Base-by-base conservation (phyloP, 352 stramenopile species). In the Elongisporangium senticosum region DNA sequence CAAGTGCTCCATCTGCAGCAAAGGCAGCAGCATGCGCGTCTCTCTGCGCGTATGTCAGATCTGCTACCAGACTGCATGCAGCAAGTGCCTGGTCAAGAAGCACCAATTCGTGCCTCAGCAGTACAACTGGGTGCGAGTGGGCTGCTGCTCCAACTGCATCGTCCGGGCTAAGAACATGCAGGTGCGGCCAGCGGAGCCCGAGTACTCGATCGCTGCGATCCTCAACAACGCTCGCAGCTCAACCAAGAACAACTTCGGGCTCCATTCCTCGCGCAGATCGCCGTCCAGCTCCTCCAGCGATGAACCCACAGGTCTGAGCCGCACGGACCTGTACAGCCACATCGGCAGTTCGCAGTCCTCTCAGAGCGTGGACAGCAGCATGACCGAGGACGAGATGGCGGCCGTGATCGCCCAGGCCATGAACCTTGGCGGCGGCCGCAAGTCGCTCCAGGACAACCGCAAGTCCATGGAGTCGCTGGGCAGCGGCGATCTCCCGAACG, bases 71-170 rank as follows among this genome's bases (percentile, higher is more conserved):
- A 43, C 33, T 17, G 33, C 33, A 10, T 43, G 33, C 11, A 43
- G 33, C 33, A 43, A 43, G 33, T 43, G 33, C 13, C 33, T 43
- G 33, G 8, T 43, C 8, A 43, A 43, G 33, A 43, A 43, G 33
- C 33, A 43, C 33, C 13, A 17, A 11, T 69, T 79, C 48, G 55
- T 75, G 14, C 68, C 68, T 20, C 43, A 39, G 20, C 33, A 43
- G 11, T 43, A 43, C 33, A 10, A 43, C 1, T 43, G 33, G 33
- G 11, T 43, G 8, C 51, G 61, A 17, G 66, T 78, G 7, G n/a
- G 53, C 3, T 73, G 74, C 54, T 83, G 74, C 55, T 64, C 71
- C 17, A 69, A 54, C 24, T 82, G 73, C 55, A 62, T 71, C 19
- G 28, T 69, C n/a, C 62, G 67, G 15, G 70, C 71, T 40, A 66